Evolutionary conservation across 805 yeast species (phyloP), one percentile per base, ranked within the genome.

Genomic region (Metschnikowia borealis): DNA sequence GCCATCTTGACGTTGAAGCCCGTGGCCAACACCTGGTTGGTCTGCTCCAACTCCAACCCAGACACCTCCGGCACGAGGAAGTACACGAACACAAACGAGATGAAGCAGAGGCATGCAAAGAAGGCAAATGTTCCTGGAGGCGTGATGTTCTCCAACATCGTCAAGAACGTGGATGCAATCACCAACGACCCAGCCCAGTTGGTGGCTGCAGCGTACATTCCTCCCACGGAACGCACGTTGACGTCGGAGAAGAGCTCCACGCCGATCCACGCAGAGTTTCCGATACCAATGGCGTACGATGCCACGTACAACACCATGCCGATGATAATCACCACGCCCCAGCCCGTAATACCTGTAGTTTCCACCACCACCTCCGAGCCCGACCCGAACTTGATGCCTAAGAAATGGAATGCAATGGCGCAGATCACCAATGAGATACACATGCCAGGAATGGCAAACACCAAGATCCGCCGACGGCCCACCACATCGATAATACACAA

Each of bases 231-330:
- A 66, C 99, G 83, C 33, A 92, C 97, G 54, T 83, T 81, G 23
- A 73, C 76, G 76, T 91, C 96, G 34, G 97, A 94, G 73, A 94
- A 90, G 63, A 92, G 74, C 70, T 92, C 99, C 50, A 92, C 86
- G 65, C 94, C 97, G 65, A 92, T 96, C 99, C 99, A 92, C 50
- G 98, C 97, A 49, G 89, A 94, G 67, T 92, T 91, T 71, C 99
- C 99, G 58, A 91, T 88, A 58, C 98, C 98, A 57, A 89, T 74
- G 44, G 97, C 96, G 66, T 91, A 92, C 48, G 85, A 83, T 2
- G 96, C 97, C 42, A 91, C 97, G 64, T 76, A 94, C 38, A 82
- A 66, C 55, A 92, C 89, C 88, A 91, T 90, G 47, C 89, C 84
- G 36, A 90, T 77, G 55, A 94, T 85, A 48, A 92, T 82, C 14